These are phyloP conservation scores for Teratosphaeria viscida DNA, from an alignment of 2,329 filamentous ascomycete species.

Conservation along the genomic window DNA sequence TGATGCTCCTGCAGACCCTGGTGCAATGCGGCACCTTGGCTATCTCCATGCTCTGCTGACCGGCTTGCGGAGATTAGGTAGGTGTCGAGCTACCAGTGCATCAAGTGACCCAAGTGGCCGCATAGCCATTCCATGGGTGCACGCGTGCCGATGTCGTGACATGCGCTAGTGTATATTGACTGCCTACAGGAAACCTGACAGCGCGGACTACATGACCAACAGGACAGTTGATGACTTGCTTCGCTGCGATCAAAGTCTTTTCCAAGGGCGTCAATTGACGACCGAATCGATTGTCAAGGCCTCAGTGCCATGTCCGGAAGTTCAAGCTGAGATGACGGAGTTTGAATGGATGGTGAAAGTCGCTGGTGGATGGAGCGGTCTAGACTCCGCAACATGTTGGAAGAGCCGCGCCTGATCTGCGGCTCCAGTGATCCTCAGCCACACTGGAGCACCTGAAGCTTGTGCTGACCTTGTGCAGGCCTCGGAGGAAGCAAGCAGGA, in stretches of 20 bases:
- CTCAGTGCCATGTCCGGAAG: background rate
- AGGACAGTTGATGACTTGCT: background rate
- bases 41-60: too few species aligned
- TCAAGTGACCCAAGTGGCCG: background rate
- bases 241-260: background rate
- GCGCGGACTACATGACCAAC: background rate
- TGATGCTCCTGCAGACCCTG: too few species aligned
- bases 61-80: background rate
- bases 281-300: background rate
- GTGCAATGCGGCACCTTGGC: too few species aligned
- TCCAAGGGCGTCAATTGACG: background rate
- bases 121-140: background rate
- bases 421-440: background rate
- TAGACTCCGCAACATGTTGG: background rate
- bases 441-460: background rate
- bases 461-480: background rate
- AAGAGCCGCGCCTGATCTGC: background rate
- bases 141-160: background rate
- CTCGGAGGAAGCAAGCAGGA: background rate
- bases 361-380: background rate
- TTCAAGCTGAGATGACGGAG: background rate
- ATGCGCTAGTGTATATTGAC: background rate
- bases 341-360: background rate
- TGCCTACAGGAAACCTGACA: background rate
- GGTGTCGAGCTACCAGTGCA: background rate